Evolutionary conservation across 2,329 filamentous ascomycete species (phyloP), one percentile per base, ranked within the genome.

Genomic region (Sporothrix curviconia): DNA sequence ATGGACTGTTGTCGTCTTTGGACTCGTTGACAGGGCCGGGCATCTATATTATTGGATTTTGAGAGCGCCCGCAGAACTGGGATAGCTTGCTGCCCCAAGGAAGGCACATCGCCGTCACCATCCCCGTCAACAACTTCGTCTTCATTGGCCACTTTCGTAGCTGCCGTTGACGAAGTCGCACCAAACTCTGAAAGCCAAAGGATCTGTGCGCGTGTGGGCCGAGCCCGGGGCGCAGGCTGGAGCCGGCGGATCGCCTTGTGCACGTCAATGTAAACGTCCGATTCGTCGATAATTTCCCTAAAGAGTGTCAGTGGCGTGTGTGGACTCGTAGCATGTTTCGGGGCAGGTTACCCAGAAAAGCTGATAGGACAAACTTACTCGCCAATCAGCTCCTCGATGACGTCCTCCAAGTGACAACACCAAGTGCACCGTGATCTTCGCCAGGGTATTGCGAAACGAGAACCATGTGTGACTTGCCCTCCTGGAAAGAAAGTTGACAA

Each of bases 401-500:
- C 94, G 71, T 99, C 94, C 70, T 99, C 94, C 2, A 99, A 0
- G 94, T 99, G 15, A 99, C 90, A 3, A 99, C 94, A 57, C 94
- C 94, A 12, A 96, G 77, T 6, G 92, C 91, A 46, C 94, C 94
- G 66, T 89, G 85, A 66, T 95, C 86, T 63, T 95, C 90, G n/a
- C 92, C 92, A 1, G 94, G 94, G 32, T 73, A 79, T 66, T 96
- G 89, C 0, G 92, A 96, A 8, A 97, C 94, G 28, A 99, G 78
- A 0, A 97, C 92, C 92, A 99, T 96, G 71, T 99, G 94, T 1
- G 92, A 96, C 71, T 99, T 99, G 66, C 94, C 94, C 76, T 99
- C 94, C 72, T 99, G 94, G 76, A 99, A 99, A 73, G n/a, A n/a
- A 96, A 99, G 75, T 99, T 99, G 74, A 99, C 90, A 66, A 99